Percentiles rank a stretch among this genome's conserved stretches.
Evolutionary conservation across 2,329 filamentous ascomycete genomes (phyloP).

Genomic region (Apiospora rasikravindrae): DNA sequence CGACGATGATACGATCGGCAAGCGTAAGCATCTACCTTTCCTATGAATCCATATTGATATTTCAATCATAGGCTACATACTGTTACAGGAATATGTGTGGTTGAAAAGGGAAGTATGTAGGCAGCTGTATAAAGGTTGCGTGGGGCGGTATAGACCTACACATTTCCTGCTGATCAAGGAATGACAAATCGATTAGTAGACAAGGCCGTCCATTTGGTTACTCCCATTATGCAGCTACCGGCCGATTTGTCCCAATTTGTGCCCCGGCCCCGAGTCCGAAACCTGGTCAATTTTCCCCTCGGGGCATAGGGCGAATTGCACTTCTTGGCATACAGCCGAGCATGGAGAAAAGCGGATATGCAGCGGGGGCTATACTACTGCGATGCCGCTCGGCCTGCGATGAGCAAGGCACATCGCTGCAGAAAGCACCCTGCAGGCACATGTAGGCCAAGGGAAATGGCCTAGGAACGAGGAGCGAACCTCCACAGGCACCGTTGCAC

Average conservation of each 20-base stretch:
- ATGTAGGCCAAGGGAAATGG: not conserved
- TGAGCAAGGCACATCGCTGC: not conserved
- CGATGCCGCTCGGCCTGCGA: not conserved
- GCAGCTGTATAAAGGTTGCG: no score
- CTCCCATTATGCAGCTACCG: not conserved
- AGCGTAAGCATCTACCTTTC: no score
- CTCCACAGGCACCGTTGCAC: not conserved
- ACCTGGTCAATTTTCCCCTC: constrained; percentile 1
- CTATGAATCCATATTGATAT: no score
- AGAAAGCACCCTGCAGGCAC: not conserved
- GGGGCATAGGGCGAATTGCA: constrained; percentile 18
- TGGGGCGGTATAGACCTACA: no score
- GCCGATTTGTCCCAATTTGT: not conserved
- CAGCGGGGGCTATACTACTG: not conserved
- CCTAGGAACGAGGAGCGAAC: not conserved
- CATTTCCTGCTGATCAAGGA: no score
- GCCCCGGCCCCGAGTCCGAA: not conserved
- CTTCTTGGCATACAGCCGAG: not conserved
- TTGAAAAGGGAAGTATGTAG: no score
- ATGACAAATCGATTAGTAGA: no score
- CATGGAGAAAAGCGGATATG: not conserved
- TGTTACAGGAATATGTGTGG: no score
- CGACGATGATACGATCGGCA: no score
- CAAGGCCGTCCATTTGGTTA: not conserved
- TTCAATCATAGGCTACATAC: no score